Percentiles rank a stretch among this genome's conserved stretches.
These are phyloP conservation scores for Aeschynomene evenia DNA, from an alignment of 306 rosid genomes.

Conservation along the genomic window DNA sequence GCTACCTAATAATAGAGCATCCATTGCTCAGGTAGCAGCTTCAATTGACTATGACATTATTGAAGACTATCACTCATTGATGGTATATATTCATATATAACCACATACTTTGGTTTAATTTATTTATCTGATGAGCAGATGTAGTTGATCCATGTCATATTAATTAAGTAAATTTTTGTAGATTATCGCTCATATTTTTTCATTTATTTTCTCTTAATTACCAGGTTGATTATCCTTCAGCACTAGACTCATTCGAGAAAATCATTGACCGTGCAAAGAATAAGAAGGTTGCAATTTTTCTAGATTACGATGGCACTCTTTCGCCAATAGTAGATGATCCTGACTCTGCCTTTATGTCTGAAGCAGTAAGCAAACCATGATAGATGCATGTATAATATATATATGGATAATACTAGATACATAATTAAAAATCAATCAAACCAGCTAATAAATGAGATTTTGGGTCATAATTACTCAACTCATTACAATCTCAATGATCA, in stretches of 20 bases:
- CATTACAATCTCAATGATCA: no score
- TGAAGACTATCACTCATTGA: conserved; percentile 61
- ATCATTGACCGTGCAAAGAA: conserved; percentile 51
- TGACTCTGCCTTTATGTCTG: conserved; percentile 74
- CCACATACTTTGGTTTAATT: not conserved
- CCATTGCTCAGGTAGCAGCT: conserved; percentile 46
- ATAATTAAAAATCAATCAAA: no score
- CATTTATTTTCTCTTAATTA: not conserved
- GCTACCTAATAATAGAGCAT: conserved; percentile 44
- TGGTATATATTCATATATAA: conserved; percentile 56
- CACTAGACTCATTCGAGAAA: conserved; percentile 56
- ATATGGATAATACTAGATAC: no score
- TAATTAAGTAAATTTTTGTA: no score
- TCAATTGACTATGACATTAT: conserved; percentile 53
- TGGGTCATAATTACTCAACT: no score
- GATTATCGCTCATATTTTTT: no score
- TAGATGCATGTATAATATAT: no score
- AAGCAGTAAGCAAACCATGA: conserved; percentile 50
- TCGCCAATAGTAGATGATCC: conserved; percentile 96
- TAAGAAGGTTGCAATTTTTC: conserved; percentile 79
- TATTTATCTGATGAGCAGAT: not conserved
- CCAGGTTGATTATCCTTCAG: conserved; percentile 86
- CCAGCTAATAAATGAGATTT: no score
- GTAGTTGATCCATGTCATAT: not conserved
- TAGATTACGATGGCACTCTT: conserved; percentile 94